Evolutionary conservation across 805 yeast genomes (phyloP).

Genomic region (Yamadazyma laniorum): DNA sequence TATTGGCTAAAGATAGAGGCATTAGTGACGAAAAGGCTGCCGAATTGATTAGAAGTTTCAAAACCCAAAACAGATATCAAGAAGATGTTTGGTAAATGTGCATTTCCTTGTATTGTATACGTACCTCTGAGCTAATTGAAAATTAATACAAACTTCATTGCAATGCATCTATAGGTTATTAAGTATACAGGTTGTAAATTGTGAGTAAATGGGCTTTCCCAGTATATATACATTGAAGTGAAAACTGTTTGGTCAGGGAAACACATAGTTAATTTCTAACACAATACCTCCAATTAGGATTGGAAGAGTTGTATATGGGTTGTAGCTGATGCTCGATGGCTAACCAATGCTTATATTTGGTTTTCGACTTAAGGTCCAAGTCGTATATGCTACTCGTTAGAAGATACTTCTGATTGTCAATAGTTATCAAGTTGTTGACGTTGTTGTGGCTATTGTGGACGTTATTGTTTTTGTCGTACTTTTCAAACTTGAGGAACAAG

Average conservation of each 20-base stretch:
- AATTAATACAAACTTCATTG: too few relatives aligned
- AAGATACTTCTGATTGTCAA: conserved; percentile 25
- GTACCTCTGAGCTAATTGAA: too few relatives aligned
- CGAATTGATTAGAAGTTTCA: conserved; percentile 73
- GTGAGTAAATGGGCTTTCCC: too few relatives aligned
- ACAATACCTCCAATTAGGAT: conserved; percentile 31
- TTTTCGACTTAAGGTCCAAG: conserved; percentile 46
- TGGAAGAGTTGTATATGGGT: conserved; percentile 29
- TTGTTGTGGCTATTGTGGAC: conserved; percentile 30
- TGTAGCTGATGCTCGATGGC: conserved; percentile 40
- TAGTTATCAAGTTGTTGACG: conserved; percentile 22
- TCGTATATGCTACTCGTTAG: conserved; percentile 45
- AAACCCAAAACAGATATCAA: conserved; percentile 85
- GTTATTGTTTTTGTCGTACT: conserved; percentile 25
- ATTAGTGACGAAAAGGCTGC: conserved; percentile 66
- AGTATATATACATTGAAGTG: too few relatives aligned
- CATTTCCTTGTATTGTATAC: conserved; percentile 2
- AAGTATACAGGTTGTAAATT: too few relatives aligned
- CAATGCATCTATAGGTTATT: too few relatives aligned
- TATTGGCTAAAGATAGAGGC: conserved; percentile 62
- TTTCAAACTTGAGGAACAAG: conserved; percentile 42
- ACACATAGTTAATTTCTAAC: too few relatives aligned
- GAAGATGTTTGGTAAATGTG: conserved; percentile 90
- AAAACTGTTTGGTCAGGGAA: too few relatives aligned
- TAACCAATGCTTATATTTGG: conserved; percentile 47